These are phyloP conservation scores for Pugionium dolabratum DNA, from an alignment of 345 rosid species.

Conservation along the genomic window DNA sequence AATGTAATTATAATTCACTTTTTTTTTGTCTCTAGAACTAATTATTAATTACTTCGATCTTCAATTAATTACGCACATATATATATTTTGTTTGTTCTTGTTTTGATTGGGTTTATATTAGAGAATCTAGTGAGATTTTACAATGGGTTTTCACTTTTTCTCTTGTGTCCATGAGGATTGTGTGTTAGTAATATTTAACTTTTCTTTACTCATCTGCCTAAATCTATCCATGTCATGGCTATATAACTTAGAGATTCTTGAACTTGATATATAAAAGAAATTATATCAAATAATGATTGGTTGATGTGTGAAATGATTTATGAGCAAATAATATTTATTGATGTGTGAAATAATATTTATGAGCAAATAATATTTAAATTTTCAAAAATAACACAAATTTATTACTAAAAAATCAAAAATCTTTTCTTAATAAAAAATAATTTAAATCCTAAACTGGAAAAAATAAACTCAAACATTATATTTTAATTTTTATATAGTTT, in stretches of 20 bases:
- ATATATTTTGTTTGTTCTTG: conserved; percentile 20
- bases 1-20: conserved; percentile 50
- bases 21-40: conserved; percentile 14
- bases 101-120: conserved; percentile 15
- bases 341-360: background rate
- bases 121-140: conserved; percentile 20
- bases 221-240: background rate
- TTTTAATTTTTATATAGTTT: too few species aligned
- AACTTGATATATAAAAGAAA: background rate
- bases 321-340: background rate
- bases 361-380: background rate
- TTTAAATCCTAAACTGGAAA: too few species aligned
- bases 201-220: background rate
- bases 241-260: conserved; percentile 8
- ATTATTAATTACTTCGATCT: conserved; percentile 20
- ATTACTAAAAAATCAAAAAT: too few species aligned
- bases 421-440: too few species aligned
- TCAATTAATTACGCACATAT: background rate
- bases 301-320: background rate
- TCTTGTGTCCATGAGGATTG: conserved; percentile 21
- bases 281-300: background rate
- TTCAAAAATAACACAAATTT: too few species aligned
- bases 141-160: background rate
- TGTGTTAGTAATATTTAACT: conserved; percentile 13
- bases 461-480: too few species aligned